Base-by-base conservation (phyloP, 352 stramenopile genomes). In the Thraustochytrium sp. region DNA sequence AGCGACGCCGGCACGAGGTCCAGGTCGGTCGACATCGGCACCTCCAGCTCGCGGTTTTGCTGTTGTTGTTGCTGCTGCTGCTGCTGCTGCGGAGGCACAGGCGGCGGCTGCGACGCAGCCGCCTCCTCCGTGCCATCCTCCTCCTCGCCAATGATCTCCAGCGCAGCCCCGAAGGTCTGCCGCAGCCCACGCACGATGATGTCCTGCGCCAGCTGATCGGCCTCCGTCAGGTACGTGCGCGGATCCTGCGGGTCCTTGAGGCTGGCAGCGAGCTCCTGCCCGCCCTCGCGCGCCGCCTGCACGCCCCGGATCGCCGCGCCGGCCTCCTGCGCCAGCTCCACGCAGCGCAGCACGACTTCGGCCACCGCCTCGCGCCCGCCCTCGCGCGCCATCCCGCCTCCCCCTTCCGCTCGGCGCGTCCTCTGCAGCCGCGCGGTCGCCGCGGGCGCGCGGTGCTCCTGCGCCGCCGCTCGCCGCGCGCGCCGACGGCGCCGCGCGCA, bases 141-240 rank as follows among this genome's bases (percentile, higher is more conserved):
- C 85, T 92, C 89, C 85, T 92, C 89, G 40, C 88, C 88, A 51
- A 92, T 86, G 77, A 92, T 91, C 31, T 74, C 48, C 3, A 92
- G 56, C 21, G 85, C 55, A 5, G 78, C 82, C n/a, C 48, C 48
- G 82, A 86, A 90, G 18, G 46, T 68, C 4, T 51, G 2, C 53
- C 85, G 75, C 11, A 91, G 76, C 16, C 65, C 42, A 11, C 49
- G 59, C 2, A 91, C 75, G 61, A 92, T 90, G 34, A 84, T 85
- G 0, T 77, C 63, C 82, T 92, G 89, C 18, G 89, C 88, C n/a
- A 86, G 74, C 16, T 85, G 72, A 75, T 92, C 89, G 3, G 88
- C 88, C 55, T 85, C 74, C 11, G 89, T 92, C 40, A 91, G 80
- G 13, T 88, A 88, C 29, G 84, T 89, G 40, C 85, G 72, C 37